Evolutionary conservation across 371 early-diverging fungal species (phyloP), one percentile per base, ranked within the genome.

Genomic region (Lichtheimia hyalospora): DNA sequence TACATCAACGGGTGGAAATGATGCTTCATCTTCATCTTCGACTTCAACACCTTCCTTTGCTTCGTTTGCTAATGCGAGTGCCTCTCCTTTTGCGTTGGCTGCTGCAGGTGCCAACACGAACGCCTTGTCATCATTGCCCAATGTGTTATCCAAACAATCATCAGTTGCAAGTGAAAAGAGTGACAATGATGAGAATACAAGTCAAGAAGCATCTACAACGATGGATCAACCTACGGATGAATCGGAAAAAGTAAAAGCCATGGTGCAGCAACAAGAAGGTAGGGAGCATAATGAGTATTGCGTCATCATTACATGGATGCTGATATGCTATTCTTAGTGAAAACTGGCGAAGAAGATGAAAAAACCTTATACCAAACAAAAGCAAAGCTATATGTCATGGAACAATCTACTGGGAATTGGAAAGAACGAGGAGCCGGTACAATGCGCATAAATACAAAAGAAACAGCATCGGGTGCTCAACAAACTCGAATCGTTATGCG

Each of bases 401-500:
- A 82, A 42, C 57, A 50, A 6, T 21, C 28, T 8, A 51, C 62
- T 0, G 60, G 60, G 8, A 70, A 66, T 34, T 80, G 78, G 78
- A 82, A 80, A 49, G 83, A 82, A 48, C 72, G 80, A 51, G 83
- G 83, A 1, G 62, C 66, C 8, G 83, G 83, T 40, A 76, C 69
- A 23, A 54, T 82, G 39, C 70, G 74, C 24, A 70, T 81, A 25
- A 79, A 81, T 51, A 55, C 55, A 27, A 69, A 69, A 25, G 62
- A 70, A 28, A 57, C 61, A 6, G 52, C 62, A 10, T 44, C 52
- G 20, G 52, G 46, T 15, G 39, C 43, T n/a, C 16, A 42, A 27
- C 65, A 65, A 15, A 61, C 71, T 16, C 78, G 85, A 16, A 62
- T 87, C 49, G 77, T 87, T 5, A 88, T 88, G 88, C 77, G 88